Conservation (phyloP, 164 flowering plant genomes). For the Aristolochia fimbriata region DNA sequence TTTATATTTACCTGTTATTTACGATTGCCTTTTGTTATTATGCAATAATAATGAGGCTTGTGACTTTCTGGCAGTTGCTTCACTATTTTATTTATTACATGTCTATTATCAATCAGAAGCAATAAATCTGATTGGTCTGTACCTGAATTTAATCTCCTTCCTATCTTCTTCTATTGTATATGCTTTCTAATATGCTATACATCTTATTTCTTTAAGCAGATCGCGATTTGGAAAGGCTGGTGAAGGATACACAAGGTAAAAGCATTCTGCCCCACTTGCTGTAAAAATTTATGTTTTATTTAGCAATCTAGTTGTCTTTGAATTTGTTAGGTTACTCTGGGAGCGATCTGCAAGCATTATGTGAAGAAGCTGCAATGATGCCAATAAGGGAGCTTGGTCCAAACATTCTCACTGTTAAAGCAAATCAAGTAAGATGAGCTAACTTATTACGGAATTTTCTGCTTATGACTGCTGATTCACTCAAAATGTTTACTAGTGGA, state of each 20-base stretch:
- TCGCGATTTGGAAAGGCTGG: conserved; percentile 71
- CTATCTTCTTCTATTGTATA: too few species aligned
- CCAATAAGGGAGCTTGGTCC: conserved; percentile 96
- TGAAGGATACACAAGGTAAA: conserved; percentile 79
- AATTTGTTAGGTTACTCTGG: conserved; percentile 80
- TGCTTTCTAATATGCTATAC: not conserved
- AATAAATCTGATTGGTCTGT: too few species aligned
- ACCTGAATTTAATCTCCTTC: too few species aligned
- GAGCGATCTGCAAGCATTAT: conserved; percentile 93
- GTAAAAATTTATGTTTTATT: not conserved
- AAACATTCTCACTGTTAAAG: conserved; percentile 66
- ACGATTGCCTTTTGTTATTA: too few species aligned
- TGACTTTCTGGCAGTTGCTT: too few species aligned
- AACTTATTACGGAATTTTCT: not conserved
- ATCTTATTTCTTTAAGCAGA: conserved; percentile 32
- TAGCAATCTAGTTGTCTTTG: not conserved
- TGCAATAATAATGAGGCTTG: too few species aligned
- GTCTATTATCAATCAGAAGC: too few species aligned
- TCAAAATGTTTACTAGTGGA: not conserved
- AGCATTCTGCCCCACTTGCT: not conserved
- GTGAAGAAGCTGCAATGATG: conserved; percentile 99
- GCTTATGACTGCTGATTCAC: not conserved
- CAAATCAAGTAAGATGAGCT: conserved; percentile 62
- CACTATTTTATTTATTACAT: too few species aligned
- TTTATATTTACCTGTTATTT: too few species aligned